A percentile compares a stretch with the other conserved stretches of the same genome.
phyloP scores from a whole-genome alignment of 495 filamentous ascomycete genomes.

The Pseudomonodictys pantanalensis region DNA sequence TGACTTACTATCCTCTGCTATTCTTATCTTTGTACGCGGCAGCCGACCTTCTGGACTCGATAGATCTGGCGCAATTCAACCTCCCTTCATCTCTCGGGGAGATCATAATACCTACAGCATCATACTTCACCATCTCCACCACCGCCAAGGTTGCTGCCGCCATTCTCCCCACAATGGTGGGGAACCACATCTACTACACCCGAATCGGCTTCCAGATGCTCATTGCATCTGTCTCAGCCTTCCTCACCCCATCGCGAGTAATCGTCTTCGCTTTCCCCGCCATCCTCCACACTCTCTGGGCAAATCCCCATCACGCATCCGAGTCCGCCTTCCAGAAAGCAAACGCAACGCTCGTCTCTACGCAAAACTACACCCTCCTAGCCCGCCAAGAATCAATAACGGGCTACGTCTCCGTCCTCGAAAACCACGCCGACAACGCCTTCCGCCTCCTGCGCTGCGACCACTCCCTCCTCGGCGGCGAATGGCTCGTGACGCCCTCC shows the following conservation, averaged over 20 bases:
- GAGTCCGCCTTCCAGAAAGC: constrained; percentile 52
- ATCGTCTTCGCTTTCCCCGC: constrained; percentile 64
- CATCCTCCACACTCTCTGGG: constrained; percentile 63
- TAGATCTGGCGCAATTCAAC: constrained; percentile 57
- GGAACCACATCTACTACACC: constrained; percentile 60
- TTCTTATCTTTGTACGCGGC: constrained; percentile 63
- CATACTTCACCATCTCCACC: constrained; percentile 61
- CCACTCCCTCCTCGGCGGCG: constrained; percentile 90
- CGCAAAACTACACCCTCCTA: constrained; percentile 60
- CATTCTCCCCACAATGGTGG: constrained; percentile 56
- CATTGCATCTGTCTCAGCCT: constrained; percentile 59
- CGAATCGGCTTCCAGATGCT: constrained; percentile 68
- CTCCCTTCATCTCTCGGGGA: constrained; percentile 49
- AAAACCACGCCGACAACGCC: constrained; percentile 58
- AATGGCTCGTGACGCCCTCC: constrained; percentile 66
- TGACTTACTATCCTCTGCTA: constrained; percentile 73
- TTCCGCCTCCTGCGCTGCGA: constrained; percentile 89
- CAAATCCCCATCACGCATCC: constrained; percentile 68
- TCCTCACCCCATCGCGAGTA: constrained; percentile 65
- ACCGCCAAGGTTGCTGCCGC: constrained; percentile 53
- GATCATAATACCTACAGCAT: constrained; percentile 57
- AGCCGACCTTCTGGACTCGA: constrained; percentile 58
- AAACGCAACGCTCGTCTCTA: constrained; percentile 57
- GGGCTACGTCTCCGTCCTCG: constrained; percentile 87
- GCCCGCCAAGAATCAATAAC: constrained; percentile 80